Evolutionary conservation across 768 basidiomycete genomes (phyloP).

Genomic region (Lepiota subincarnata): DNA sequence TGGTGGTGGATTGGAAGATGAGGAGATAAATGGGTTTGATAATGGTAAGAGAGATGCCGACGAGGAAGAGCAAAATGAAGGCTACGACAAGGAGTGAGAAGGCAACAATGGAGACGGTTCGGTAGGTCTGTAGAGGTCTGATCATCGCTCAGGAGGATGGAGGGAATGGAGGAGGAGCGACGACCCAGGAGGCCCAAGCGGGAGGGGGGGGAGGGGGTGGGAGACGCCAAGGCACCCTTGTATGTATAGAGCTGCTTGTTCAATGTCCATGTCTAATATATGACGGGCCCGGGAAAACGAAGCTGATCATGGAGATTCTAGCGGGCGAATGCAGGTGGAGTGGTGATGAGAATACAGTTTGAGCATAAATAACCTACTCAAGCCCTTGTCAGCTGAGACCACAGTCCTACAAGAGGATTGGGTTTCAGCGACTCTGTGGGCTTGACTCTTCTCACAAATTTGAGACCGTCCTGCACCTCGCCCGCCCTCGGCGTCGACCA

Average conservation of each 20-base stretch:
- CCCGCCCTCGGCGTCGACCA: constrained; percentile 30
- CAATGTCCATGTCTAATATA: no score
- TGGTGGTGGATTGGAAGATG: constrained; percentile 33
- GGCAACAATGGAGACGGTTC: constrained; percentile 41
- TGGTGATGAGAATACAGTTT: no score
- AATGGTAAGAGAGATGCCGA: constrained; percentile 73
- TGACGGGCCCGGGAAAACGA: no score
- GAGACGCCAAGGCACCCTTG: not conserved
- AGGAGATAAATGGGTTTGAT: constrained; percentile 66
- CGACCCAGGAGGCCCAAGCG: not conserved
- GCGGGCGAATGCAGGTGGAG: no score
- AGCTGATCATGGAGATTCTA: no score
- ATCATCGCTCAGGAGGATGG: not conserved
- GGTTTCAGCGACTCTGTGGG: not conserved
- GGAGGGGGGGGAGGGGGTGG: not conserved
- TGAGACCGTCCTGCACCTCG: constrained; percentile 18
- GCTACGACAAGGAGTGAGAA: constrained; percentile 49
- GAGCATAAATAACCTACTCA: not conserved
- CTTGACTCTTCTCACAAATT: constrained; percentile 26
- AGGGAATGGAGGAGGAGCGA: not conserved
- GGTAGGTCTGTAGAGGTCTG: constrained; percentile 41
- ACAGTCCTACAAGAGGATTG: not conserved
- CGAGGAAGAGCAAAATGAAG: constrained; percentile 73
- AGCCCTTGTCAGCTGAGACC: not conserved
- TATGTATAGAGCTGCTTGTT: no score